Base-by-base conservation (phyloP, 1,284 basidiomycete species). In the Vanrija humicola region DNA sequence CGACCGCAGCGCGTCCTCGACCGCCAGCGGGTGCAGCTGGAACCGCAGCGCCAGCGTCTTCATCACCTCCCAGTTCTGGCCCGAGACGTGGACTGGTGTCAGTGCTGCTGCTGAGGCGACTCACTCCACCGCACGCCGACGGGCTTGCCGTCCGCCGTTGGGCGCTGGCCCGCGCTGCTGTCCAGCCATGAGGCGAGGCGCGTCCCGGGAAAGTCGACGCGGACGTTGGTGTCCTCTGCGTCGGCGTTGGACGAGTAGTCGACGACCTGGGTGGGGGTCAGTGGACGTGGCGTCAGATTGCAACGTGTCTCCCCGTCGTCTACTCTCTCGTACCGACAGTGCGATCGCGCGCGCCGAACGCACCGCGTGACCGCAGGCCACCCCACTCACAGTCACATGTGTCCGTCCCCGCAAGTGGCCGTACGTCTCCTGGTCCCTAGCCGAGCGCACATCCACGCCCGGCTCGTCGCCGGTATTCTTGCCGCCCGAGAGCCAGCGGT, bases 401-500 rank as follows among this genome's bases (percentile, higher is more conserved):
- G 68, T 68, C 48, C 52, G 50, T 8, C 55, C 66, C 52, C 60
- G 66, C 46, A 74, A 51, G 54, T 73, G 71, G 0, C 61, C 60
- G 54, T 73, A 75, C 29, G 65, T 61, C 58, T 72, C 67, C 52
- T 75, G 67, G 52, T 73, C 74, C 46, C 70, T 48, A 52, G 64
- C 64, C 42, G 63, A 63, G 25, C 66, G 67, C 8, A 77, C 75
- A 52, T 77, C 73, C n/a, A 77, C 74, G 58, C 75, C 75, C 4
- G 74, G 75, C 55, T 77, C 75, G 53, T 73, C 70, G 12, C 75
- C 75, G n/a, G 74, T 76, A n/a, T 72, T 65, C 6, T 64, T 66
- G 12, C 49, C 43, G 19, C 50, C 53, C 9, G 45, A 39, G n/a
- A 74, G 55, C 69, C 70, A 74, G 19, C 62, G 58, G 56, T 72